Percentiles rank a stretch among this genome's conserved stretches.
These are phyloP conservation scores for Mycena kentingensis DNA, from an alignment of 768 basidiomycete genomes.

Conservation along the genomic window DNA sequence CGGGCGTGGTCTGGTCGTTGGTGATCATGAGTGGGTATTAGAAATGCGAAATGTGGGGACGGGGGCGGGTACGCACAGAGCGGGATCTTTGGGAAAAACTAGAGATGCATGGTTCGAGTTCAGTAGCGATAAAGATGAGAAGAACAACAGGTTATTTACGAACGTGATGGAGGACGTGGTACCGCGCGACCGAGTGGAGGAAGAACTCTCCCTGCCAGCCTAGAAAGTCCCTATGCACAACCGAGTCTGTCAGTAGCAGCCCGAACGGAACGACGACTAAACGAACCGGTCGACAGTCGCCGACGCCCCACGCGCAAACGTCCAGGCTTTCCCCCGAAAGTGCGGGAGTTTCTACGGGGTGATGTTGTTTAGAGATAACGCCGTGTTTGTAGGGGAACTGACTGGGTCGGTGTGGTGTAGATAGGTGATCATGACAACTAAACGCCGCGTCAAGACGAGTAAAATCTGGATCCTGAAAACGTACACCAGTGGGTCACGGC, in stretches of 20 bases:
- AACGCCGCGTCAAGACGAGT: neutral
- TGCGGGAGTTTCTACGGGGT: neutral
- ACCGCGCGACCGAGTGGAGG: neutral
- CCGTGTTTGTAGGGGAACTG: neutral
- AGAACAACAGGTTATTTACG: neutral
- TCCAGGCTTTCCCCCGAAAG: neutral
- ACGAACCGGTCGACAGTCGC: neutral
- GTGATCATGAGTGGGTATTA: no score
- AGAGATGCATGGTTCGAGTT: neutral
- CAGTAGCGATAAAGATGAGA: neutral
- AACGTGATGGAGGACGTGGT: neutral
- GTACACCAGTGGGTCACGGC: conserved; percentile 20
- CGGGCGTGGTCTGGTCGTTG: neutral
- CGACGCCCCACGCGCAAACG: neutral
- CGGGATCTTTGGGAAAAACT: neutral
- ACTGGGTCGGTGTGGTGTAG: neutral
- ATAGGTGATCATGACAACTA: neutral
- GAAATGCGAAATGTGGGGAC: neutral
- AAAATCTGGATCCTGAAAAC: neutral
- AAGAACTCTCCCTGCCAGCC: neutral
- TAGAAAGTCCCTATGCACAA: neutral
- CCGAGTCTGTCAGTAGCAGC: neutral
- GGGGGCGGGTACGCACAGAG: neutral
- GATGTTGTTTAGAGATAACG: neutral
- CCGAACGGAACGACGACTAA: neutral